Conservation (phyloP, 257 asterid genomes). For the Nicotiana noctiflora region DNA sequence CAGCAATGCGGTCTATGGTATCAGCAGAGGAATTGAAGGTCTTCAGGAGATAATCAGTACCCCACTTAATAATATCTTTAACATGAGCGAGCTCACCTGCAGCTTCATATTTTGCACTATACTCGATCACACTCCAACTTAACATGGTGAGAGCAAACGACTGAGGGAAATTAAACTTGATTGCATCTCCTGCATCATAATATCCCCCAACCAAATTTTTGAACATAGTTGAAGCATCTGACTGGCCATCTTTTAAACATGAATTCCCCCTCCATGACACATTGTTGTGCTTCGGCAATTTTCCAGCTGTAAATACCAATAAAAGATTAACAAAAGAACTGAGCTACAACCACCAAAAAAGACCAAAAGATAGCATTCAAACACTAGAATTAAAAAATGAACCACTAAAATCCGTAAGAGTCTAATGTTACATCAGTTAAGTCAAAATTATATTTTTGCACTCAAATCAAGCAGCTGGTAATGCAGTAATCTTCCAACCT, state of each 20-base stretch:
- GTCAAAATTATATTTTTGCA: not conserved
- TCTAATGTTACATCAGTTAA: not conserved
- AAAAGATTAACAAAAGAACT: conserved; percentile 10
- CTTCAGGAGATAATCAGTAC: conserved; percentile 90
- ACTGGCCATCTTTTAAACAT: conserved; percentile 59
- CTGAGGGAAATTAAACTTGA: conserved; percentile 80
- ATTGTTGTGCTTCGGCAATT: conserved; percentile 78
- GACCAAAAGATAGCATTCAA: not conserved
- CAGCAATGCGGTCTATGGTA: conserved; percentile 49
- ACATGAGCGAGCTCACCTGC: conserved; percentile 92
- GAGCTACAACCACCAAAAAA: not conserved
- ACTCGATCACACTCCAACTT: conserved; percentile 98
- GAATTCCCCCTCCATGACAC: conserved; percentile 98
- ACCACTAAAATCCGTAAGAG: not conserved
- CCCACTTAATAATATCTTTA: conserved; percentile 94
- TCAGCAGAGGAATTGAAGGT: conserved; percentile 91
- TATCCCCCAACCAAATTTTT: conserved; percentile 82
- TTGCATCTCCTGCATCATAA: conserved; percentile 97
- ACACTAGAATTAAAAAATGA: not conserved
- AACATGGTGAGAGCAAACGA: conserved; percentile 93
- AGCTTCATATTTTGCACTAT: conserved; percentile 76
- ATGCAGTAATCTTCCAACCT: not conserved
- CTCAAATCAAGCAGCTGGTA: not conserved
- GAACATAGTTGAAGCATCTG: conserved; percentile 38
- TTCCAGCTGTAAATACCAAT: conserved; percentile 64